Base-by-base conservation (phyloP, 2,329 filamentous ascomycete species). In the Pseudogymnoascus sp. region DNA sequence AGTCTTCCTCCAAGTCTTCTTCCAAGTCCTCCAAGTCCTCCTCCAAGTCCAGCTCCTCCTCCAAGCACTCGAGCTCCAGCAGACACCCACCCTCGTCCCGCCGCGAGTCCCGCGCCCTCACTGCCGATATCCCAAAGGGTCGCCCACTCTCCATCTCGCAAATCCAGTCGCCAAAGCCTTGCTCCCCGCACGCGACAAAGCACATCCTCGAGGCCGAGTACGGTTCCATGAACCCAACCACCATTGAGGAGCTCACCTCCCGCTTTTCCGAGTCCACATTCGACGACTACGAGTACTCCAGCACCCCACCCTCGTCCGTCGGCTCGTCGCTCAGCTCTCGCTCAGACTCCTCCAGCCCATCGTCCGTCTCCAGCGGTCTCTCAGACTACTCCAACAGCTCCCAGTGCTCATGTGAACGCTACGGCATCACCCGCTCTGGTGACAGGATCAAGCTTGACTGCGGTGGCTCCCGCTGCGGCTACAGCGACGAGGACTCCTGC, bases 381-480 rank as follows among this genome's bases (percentile, higher is more conserved):
- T 88, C 88, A 63, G 89, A 88, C 70, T 93, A 91, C 76, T 91
- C 89, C 61, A 89, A 89, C 72, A 87, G 86, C 78, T 88, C 83
- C 72, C 84, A 83, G 75, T 97, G 95, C 86, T 92, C 88, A 68
- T 97, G 93, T 80, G 91, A 97, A 77, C 90, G 93, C 79, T 97
- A 95, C 81, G 93, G 93, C 71, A 96, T 97, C 81, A 97, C 93
- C 68, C 90, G 92, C 79, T 88, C 88, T 76, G 92, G 93, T 74
- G 89, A 96, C 77, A 88, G 93, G 72, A 89, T 97, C 83, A 95
- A 93, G 84, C 87, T 97, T 76, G 93, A 97, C 84, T 97, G 93
- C 74, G 92, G 92, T 70, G 93, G 93, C 70, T 82, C 87, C 66
- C 88, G 91, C 75, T 97, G 93, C 78, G 90, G 91, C 72, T 95